A percentile compares a stretch with the other conserved stretches of the same genome.
phyloP scores from a whole-genome alignment of 768 basidiomycete species.

The Suillus plorans region DNA sequence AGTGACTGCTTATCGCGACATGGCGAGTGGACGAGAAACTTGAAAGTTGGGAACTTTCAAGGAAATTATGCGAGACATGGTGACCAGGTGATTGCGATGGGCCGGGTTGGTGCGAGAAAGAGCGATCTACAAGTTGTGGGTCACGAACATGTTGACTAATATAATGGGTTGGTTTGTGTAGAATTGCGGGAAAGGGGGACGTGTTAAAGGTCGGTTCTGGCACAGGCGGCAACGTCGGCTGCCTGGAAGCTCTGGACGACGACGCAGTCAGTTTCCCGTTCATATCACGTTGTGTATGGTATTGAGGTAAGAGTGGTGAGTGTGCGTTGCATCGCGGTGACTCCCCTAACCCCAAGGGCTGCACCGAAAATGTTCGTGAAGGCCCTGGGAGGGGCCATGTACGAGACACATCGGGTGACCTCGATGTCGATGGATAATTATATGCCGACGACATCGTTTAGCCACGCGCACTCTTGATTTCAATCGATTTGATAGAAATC shows the following conservation, averaged over 20 bases:
- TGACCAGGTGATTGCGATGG: constrained; percentile 40
- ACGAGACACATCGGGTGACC: constrained; percentile 36
- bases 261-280: constrained; percentile 46
- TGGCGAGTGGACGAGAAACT: constrained; percentile 46
- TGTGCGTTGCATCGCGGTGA: constrained; percentile 22
- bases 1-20: constrained; percentile 56
- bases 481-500: constrained; percentile 31
- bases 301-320: constrained; percentile 21
- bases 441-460: constrained; percentile 16
- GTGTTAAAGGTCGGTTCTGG: constrained; percentile 24
- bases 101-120: constrained; percentile 36
- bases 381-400: constrained; percentile 21
- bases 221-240: constrained; percentile 49
- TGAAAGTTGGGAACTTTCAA: constrained; percentile 60
- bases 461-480: constrained; percentile 21
- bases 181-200: constrained; percentile 46
- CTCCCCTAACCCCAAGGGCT: constrained; percentile 17
- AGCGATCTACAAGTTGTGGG: constrained; percentile 42
- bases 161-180: constrained; percentile 38
- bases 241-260: constrained; percentile 54
- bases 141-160: constrained; percentile 47
- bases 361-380: constrained; percentile 32
- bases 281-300: constrained; percentile 28
- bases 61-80: constrained; percentile 35
- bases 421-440: constrained; percentile 19